Base-by-base conservation (phyloP, 1,284 basidiomycete species). In the Trichosporon sp. region DNA sequence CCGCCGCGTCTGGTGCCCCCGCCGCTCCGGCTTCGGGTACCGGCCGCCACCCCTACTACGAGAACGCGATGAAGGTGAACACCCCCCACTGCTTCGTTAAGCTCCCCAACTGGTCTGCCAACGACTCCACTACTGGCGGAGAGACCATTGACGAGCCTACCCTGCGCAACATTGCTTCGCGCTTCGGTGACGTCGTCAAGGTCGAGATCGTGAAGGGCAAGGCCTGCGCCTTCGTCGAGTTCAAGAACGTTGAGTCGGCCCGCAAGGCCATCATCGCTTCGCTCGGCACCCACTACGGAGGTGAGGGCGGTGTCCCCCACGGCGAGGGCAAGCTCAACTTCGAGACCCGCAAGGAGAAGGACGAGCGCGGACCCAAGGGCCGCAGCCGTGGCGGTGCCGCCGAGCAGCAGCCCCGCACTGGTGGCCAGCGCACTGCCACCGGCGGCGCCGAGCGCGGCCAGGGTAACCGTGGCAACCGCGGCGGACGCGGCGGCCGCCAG, bases 161-260 rank as follows among this genome's bases (percentile, higher is more conserved):
- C 1, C 86, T 98, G 35, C 85, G 83, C 63, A 83, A 84, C 27
- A 84, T 86, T 11, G 87, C 98, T 31, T 85, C 85, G 38, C 89
- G 89, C 62, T 98, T 98, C 81, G 95, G 95, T 5, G 87, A 90
- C 3, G 87, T 97, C 78, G 92, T 92, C 83, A 92, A 95, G 64
- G 84, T 94, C 63, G 94, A 98, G 83, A 90, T 98, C 75, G 90
- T 97, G 64, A 90, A 91, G 73, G 79, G 78, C 80, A 96, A 94
- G 83, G 93, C 92, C 0, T 98, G 95, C 79, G 96, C 95, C 0
- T 98, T 98, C 87, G 87, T 95, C 77, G 95, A 98, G 82, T 99
- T 96, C 84, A 83, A 82, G 42, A 85, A 85, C 8, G 83, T 95
- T 71, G 94, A 97, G 3, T 85, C 88, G 29, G 96, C 96, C 15